Evolutionary conservation across 2,329 filamentous ascomycete genomes (phyloP).

Genomic region (Byssoonygena ceratinophila): DNA sequence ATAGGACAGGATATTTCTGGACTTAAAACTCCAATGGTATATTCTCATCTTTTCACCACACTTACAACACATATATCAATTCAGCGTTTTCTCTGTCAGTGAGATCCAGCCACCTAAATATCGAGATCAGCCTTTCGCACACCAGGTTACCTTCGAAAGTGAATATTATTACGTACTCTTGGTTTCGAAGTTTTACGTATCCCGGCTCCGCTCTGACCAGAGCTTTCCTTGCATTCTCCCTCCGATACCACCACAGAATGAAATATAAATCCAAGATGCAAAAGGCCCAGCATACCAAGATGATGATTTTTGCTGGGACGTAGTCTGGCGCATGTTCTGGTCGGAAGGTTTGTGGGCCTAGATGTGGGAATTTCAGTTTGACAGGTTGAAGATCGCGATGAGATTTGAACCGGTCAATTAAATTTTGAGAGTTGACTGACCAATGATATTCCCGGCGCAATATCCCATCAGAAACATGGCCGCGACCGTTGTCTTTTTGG

Average conservation of each 20-base stretch:
- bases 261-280: constrained; percentile 46
- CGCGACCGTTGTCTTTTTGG: constrained; percentile 45
- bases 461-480: constrained; percentile 40
- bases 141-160: constrained; percentile 2
- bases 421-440: constrained; percentile 24
- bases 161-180: constrained; percentile 43
- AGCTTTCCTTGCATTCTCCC: constrained; percentile 51
- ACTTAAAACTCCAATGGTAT: no score
- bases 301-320: constrained; percentile 20
- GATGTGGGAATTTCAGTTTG: neutral
- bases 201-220: constrained; percentile 41
- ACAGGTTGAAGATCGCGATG: no score
- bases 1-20: no score
- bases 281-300: constrained; percentile 22
- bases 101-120: constrained; percentile 47
- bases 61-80: constrained; percentile 50
- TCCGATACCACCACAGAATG: constrained; percentile 52
- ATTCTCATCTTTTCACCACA: neutral
- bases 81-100: constrained; percentile 57
- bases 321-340: constrained; percentile 45
- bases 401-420: neutral
- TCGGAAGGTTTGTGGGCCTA: constrained; percentile 44
- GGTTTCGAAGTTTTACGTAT: constrained; percentile 54
- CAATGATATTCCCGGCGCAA: constrained; percentile 48
- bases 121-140: neutral